Evolutionary conservation across 2,329 filamentous ascomycete genomes (phyloP), one percentile per base, ranked within the genome.

Genomic region (Aspergillus viridinutans): DNA sequence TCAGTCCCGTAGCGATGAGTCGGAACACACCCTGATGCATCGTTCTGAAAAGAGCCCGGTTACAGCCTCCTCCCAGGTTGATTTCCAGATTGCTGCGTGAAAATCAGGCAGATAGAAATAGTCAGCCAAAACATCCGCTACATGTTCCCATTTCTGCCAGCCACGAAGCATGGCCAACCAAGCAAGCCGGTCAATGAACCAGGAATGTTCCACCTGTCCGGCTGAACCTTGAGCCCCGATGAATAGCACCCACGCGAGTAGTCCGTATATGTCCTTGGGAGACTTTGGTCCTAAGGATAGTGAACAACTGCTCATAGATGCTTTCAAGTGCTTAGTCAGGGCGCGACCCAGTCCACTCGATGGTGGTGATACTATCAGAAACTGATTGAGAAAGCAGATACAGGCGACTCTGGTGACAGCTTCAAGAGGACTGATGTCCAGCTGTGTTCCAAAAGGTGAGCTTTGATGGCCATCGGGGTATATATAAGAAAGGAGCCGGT

Each of bases 401-500:
- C 62, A 60, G 49, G 70, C 67, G 29, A 72, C 61, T 25, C 72
- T 66, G 28, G 67, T 64, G 50, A 72, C 61, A 8, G 63, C 60
- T 57, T 74, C 72, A 29, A 72, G 54, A 3, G 69, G 67, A 56
- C 69, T 58, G 20, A 67, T 50, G 10, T 58, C 55, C 14, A 61
- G 38, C 14, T 14, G 20, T 8, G 54, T n/a, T n/a, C 56, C 48
- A 6, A 53, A 21, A 26, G 53, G 40, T 17, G 12, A 12, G 20
- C 17, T 17, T 32, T 26, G 38, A 49, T 14, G 53, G 14, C 42
- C 28, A 6, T 60, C 57, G 17, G 56, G 32, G 50, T 72, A 73
- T 23, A 73, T 66, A 56, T 76, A 75, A 29, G 69, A 72, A 6
- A 75, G 61, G 20, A 76, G 65, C 56, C 73, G 72, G 53, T 74